phyloP scores from a whole-genome alignment of 805 yeast genomes.

The Kazachstania martiniae region DNA sequence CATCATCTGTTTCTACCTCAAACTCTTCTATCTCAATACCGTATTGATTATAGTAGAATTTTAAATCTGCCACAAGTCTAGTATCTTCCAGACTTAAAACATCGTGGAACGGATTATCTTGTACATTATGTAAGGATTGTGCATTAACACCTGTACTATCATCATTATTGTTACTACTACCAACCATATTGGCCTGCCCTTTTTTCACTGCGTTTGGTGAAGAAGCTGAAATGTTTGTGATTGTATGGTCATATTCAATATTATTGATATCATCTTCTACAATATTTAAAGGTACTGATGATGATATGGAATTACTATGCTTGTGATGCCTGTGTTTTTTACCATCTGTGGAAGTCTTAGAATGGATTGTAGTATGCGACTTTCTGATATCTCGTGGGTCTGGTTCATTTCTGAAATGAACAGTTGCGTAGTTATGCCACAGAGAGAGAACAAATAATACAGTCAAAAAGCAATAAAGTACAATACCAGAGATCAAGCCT shows the following conservation, averaged over 20 bases:
- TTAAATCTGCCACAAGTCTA: slow-evolving; percentile 40
- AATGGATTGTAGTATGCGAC: slow-evolving; percentile 12
- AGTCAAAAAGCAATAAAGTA: slow-evolving; percentile 11
- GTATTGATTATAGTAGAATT: slow-evolving; percentile 55
- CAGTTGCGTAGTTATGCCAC: slow-evolving; percentile 22
- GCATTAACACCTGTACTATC: background rate
- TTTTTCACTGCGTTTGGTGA: background rate
- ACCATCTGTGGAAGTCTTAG: slow-evolving; percentile 4
- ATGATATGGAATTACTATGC: slow-evolving; percentile 11
- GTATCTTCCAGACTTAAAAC: slow-evolving; percentile 18
- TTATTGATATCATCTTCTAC: slow-evolving; percentile 18
- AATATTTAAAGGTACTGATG: slow-evolving; percentile 13
- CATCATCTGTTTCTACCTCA: slow-evolving; percentile 65
- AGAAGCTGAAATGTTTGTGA: slow-evolving; percentile 9
- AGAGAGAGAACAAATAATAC: slow-evolving; percentile 21
- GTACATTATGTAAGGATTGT: background rate
- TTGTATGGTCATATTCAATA: slow-evolving; percentile 23
- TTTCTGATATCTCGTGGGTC: slow-evolving; percentile 24
- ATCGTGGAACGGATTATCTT: slow-evolving; percentile 22
- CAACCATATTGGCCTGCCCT: no score
- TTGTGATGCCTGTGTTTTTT: slow-evolving; percentile 5
- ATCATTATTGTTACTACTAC: no score
- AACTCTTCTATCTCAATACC: slow-evolving; percentile 51
- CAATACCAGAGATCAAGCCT: slow-evolving; percentile 4
- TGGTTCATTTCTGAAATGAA: slow-evolving; percentile 14